These are phyloP conservation scores for Blastobotrys muscicola DNA, from an alignment of 805 yeast species.

Conservation along the genomic window DNA sequence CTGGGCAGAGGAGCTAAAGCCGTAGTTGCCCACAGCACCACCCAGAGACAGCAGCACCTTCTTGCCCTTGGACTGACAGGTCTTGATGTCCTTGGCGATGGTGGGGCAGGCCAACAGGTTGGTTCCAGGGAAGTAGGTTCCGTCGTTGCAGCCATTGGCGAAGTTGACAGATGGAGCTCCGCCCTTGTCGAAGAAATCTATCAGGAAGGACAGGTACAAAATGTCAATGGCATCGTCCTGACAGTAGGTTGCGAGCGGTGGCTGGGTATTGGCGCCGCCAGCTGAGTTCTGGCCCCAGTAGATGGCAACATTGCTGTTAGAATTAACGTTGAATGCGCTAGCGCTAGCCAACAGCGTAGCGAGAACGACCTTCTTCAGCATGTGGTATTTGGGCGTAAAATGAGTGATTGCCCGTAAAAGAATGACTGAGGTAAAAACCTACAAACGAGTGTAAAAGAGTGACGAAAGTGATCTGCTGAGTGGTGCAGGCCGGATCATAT, in stretches of 20 bases:
- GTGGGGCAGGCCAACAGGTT: conserved; percentile 36
- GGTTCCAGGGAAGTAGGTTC: conserved; percentile 27
- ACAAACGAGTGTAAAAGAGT: too few relatives aligned
- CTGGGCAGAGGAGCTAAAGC: conserved; percentile 36
- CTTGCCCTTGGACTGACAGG: conserved; percentile 67
- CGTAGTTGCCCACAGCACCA: conserved; percentile 43
- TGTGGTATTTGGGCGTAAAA: too few relatives aligned
- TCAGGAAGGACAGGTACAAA: conserved; percentile 55
- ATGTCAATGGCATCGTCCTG: conserved; percentile 51
- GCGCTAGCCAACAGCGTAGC: too few relatives aligned
- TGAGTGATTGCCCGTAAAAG: too few relatives aligned
- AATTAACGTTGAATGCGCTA: too few relatives aligned
- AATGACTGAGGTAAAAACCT: too few relatives aligned
- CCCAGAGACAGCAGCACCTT: conserved; percentile 59
- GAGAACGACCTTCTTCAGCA: too few relatives aligned
- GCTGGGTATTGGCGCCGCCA: conserved; percentile 42
- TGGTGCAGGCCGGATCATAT: too few relatives aligned
- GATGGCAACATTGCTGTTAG: conserved; percentile 43
- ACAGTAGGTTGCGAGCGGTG: conserved; percentile 48
- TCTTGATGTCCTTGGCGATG: conserved; percentile 50
- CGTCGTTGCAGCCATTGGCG: conserved; percentile 3
- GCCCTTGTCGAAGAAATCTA: conserved; percentile 39
- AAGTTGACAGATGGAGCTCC: conserved; percentile 43
- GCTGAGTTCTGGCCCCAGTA: conserved; percentile 80
- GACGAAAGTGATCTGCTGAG: too few relatives aligned